Evolutionary conservation across 164 flowering plant species (phyloP).

Genomic region (Liquidambar formosana): DNA sequence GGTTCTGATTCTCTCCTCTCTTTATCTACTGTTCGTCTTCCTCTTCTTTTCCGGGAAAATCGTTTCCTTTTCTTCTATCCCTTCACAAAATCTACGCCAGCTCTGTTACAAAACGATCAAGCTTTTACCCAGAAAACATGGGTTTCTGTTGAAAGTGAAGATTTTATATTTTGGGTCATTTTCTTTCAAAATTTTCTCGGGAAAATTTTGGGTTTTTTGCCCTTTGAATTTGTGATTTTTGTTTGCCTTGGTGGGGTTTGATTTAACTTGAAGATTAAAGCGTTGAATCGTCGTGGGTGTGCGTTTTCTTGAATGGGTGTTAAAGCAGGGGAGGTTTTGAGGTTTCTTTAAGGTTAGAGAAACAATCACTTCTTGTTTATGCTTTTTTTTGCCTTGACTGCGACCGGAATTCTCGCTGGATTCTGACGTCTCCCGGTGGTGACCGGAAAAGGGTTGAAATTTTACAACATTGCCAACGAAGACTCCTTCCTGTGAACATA

Average conservation of each 20-base stretch:
- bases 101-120: too few relatives aligned
- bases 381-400: background rate
- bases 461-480: conserved; percentile 18
- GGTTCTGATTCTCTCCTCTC: background rate
- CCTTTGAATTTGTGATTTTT: background rate
- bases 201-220: background rate
- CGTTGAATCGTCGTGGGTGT: conserved; percentile 1
- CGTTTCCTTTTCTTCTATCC: conserved; percentile 9
- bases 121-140: conserved; percentile 13
- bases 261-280: conserved; percentile 17
- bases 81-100: background rate
- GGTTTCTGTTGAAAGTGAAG: conserved; percentile 13
- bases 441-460: background rate
- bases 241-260: conserved; percentile 13
- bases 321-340: conserved; percentile 22
- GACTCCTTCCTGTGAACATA: background rate
- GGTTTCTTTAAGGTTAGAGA: conserved; percentile 27
- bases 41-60: conserved; percentile 14
- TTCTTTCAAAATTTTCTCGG: background rate
- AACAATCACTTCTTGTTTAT: conserved; percentile 2
- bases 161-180: background rate
- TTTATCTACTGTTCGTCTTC: background rate
- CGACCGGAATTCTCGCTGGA: background rate
- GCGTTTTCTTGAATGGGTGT: conserved; percentile 13
- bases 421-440: conserved; percentile 4